A percentile compares a stretch with the other conserved stretches of the same genome.
Evolutionary conservation across 2,329 filamentous ascomycete species (phyloP).

Genomic region (Coniochaeta pulveracea): DNA sequence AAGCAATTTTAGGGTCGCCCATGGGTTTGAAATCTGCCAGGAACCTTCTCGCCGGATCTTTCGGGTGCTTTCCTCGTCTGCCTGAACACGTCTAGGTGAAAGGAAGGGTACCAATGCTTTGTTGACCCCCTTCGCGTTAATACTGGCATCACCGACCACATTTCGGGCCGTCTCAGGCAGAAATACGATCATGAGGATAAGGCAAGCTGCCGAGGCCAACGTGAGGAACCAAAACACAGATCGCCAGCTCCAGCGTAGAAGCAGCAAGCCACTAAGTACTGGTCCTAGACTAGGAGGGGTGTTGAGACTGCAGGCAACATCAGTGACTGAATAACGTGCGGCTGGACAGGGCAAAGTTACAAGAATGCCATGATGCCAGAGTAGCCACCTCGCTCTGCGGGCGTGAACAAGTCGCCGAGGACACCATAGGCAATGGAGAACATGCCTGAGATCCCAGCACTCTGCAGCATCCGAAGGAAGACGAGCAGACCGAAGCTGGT

Average conservation of each 20-base stretch:
- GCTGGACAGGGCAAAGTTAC: no score
- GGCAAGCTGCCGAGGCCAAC: background rate
- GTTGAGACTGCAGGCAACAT: background rate
- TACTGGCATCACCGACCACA: background rate
- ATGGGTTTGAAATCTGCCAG: background rate
- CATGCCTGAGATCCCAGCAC: constrained; percentile 10
- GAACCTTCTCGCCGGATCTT: background rate
- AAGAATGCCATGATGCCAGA: constrained; percentile 7
- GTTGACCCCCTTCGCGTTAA: background rate
- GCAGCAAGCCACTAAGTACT: background rate
- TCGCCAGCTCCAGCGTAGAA: background rate
- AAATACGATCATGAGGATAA: background rate
- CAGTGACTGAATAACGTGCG: no score
- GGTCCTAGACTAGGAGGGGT: background rate
- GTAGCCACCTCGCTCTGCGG: constrained; percentile 11
- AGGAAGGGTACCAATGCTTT: background rate
- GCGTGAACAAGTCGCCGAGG: constrained; percentile 11
- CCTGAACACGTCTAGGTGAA: background rate
- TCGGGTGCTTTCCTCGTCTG: background rate
- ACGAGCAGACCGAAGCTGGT: constrained; percentile 6
- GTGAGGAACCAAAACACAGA: background rate
- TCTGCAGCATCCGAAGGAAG: constrained; percentile 9
- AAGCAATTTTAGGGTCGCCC: background rate
- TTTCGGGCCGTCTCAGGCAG: background rate
- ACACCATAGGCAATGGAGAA: constrained; percentile 11